Conservation (phyloP, 768 basidiomycete species). For the Harrya chromipes region DNA sequence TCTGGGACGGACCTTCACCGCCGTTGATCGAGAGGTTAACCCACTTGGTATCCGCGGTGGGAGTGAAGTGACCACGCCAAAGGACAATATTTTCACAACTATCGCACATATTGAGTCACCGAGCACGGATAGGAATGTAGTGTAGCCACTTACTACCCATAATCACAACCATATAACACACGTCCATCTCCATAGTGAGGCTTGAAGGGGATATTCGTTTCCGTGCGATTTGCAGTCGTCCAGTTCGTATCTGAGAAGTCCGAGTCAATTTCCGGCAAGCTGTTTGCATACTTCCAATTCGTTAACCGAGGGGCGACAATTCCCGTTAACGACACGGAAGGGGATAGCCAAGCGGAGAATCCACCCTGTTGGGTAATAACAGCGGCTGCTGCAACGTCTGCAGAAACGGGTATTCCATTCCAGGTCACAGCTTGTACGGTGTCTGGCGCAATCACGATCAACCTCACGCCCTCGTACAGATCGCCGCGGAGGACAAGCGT, state of each 20-base stretch:
- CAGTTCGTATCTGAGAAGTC: constrained; percentile 63
- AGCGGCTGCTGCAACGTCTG: constrained; percentile 33
- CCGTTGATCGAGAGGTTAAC: constrained; percentile 80
- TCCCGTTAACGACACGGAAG: constrained; percentile 27
- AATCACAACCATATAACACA: constrained; percentile 84
- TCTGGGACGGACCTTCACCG: constrained; percentile 52
- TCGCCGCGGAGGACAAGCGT: constrained; percentile 67
- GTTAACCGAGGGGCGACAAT: constrained; percentile 48
- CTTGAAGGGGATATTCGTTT: constrained; percentile 68
- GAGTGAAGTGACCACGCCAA: constrained; percentile 79
- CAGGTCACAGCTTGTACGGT: constrained; percentile 56
- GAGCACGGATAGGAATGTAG: constrained; percentile 2
- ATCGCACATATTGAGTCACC: not conserved
- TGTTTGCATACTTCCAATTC: constrained; percentile 74
- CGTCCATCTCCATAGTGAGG: constrained; percentile 73
- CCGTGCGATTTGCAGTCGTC: constrained; percentile 66
- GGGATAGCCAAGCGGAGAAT: constrained; percentile 46
- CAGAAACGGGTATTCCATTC: constrained; percentile 56
- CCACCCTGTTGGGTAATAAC: constrained; percentile 38
- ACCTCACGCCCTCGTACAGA: constrained; percentile 51
- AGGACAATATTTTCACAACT: constrained; percentile 83
- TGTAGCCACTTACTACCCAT: constrained; percentile 61
- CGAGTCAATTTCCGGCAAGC: constrained; percentile 63
- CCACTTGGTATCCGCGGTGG: constrained; percentile 55
- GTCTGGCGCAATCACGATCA: constrained; percentile 64